These are phyloP conservation scores for Sporothrix euskadiensis DNA, from an alignment of 2,329 filamentous ascomycete species.

Conservation along the genomic window DNA sequence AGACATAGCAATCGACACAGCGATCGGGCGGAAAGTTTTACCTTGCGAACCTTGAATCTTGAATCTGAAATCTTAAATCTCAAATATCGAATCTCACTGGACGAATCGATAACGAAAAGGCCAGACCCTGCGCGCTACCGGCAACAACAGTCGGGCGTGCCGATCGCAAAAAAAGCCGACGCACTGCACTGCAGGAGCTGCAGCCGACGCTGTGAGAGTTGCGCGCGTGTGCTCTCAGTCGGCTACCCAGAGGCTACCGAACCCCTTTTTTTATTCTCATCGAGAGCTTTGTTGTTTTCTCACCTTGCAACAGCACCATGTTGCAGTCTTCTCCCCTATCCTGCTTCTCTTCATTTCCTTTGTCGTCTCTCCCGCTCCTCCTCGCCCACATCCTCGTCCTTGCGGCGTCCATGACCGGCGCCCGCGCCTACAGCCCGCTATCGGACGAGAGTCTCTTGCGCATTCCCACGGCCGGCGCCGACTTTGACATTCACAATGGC, in stretches of 20 bases:
- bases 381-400: constrained; percentile 30
- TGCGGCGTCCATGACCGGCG: constrained; percentile 33
- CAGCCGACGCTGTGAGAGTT: constrained; percentile 2
- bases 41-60: not conserved
- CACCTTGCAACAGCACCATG: constrained; percentile 20
- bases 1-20: not conserved
- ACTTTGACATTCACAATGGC: constrained; percentile 78
- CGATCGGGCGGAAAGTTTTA: not conserved
- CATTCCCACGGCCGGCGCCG: constrained; percentile 69
- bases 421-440: constrained; percentile 53
- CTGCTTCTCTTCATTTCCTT: not conserved
- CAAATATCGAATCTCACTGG: not conserved
- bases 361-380: not conserved
- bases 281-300: not conserved
- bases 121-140: not conserved
- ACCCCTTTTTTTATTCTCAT: not conserved
- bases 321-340: not conserved
- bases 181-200: not conserved
- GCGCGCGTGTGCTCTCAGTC: not conserved
- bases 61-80: not conserved
- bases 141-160: not conserved
- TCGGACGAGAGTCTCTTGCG: constrained; percentile 72
- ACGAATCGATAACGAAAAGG: not conserved
- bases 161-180: constrained; percentile 13
- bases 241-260: not conserved